These are phyloP conservation scores for Aspergillus neotritici DNA, from an alignment of 2,329 filamentous ascomycete species.

Conservation along the genomic window DNA sequence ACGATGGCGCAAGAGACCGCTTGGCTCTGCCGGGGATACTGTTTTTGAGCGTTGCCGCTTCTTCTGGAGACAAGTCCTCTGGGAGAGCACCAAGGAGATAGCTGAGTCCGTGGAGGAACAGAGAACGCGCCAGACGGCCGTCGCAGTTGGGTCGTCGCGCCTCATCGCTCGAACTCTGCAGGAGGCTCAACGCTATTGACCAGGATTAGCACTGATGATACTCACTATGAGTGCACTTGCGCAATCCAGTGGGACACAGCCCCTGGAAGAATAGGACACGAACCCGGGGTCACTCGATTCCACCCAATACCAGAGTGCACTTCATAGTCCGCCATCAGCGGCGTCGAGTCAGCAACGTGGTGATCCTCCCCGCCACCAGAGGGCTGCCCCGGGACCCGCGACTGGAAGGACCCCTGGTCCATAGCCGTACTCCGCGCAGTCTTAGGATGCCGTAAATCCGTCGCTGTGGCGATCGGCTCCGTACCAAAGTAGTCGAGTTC, in stretches of 20 bases:
- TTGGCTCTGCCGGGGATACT: conserved; percentile 22
- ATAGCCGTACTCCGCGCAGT: conserved; percentile 11
- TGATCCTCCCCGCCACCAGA: conserved; percentile 16
- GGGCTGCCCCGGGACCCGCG: conserved; percentile 11
- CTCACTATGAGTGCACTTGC: background rate
- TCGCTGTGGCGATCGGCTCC: background rate
- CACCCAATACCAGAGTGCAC: conserved; percentile 28
- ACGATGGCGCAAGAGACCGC: conserved; percentile 4
- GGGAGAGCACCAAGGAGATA: conserved; percentile 36
- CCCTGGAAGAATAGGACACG: conserved; percentile 1
- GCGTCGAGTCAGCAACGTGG: conserved; percentile 7
- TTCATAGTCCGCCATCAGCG: conserved; percentile 22
- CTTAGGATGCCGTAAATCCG: conserved; percentile 7
- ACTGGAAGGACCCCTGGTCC: conserved; percentile 4
- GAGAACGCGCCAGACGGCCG: conserved; percentile 26
- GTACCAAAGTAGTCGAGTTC: background rate
- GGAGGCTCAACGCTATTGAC: conserved; percentile 29
- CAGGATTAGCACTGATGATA: background rate
- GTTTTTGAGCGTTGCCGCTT: conserved; percentile 23
- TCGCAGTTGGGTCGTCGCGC: conserved; percentile 29
- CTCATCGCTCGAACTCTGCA: conserved; percentile 33
- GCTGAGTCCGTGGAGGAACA: conserved; percentile 34
- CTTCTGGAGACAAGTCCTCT: conserved; percentile 25
- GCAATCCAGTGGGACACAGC: background rate
- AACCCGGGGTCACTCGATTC: conserved; percentile 33